Percentiles rank a stretch among this genome's conserved stretches.
phyloP scores from a whole-genome alignment of 1,284 basidiomycete genomes.

The Rhizopogon hawkerae region DNA sequence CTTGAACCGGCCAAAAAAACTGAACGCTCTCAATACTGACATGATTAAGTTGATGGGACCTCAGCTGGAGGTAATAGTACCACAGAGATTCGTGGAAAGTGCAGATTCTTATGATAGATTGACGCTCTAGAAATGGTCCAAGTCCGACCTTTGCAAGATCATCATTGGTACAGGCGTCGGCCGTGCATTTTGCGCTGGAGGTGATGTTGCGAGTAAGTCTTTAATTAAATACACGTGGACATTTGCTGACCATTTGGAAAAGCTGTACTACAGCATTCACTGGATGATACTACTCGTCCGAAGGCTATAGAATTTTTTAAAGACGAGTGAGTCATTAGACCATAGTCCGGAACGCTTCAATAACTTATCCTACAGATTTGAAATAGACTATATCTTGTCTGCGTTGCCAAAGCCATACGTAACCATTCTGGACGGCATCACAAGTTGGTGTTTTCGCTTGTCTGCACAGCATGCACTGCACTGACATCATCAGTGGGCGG shows the following conservation, averaged over 20 bases:
- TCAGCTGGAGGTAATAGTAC: conserved; percentile 58
- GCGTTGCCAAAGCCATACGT: conserved; percentile 82
- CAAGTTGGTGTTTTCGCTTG: conserved; percentile 51
- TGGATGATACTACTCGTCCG: conserved; percentile 42
- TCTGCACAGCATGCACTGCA: conserved; percentile 7
- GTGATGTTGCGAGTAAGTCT: conserved; percentile 78
- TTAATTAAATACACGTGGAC: conserved; percentile 5
- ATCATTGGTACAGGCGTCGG: conserved; percentile 75
- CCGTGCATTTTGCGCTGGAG: conserved; percentile 89
- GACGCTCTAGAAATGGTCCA: conserved; percentile 64
- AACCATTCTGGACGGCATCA: conserved; percentile 83
- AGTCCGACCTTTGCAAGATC: conserved; percentile 64
- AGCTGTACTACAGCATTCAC: conserved; percentile 53
- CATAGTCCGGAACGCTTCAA: conserved; percentile 3
- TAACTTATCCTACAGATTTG: conserved; percentile 51
- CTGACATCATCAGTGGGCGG: conserved; percentile 72
- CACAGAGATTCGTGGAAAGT: conserved; percentile 1
- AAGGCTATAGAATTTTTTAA: conserved; percentile 82
- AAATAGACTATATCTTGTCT: conserved; percentile 81
- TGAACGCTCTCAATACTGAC: conserved; percentile 79
- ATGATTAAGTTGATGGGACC: conserved; percentile 75
- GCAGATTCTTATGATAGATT: conserved; percentile 6
- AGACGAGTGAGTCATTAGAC: conserved; percentile 56
- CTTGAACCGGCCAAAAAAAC: conserved; percentile 76
- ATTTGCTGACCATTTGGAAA: conserved; percentile 12